Evolutionary conservation across 2,329 filamentous ascomycete genomes (phyloP), one percentile per base, ranked within the genome.

Genomic region (Fonsecaea pedrosoi): DNA sequence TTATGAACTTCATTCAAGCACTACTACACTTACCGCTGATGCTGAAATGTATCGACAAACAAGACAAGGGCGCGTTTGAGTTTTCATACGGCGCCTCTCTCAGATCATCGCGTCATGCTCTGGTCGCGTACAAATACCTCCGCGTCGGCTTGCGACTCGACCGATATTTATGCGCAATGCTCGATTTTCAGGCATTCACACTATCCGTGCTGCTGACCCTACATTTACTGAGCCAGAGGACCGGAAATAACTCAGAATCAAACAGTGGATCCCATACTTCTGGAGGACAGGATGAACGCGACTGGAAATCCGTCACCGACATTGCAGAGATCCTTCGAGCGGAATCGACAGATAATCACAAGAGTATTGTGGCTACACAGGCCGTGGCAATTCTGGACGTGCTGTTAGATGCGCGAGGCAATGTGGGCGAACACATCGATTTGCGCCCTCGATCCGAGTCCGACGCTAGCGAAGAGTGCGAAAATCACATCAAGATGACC

Each of bases 141-240:
- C 58, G 58, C 32, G 42, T 50, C 15, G 58, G 18, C 32, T 38
- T 61, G 25, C 42, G 32, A 34, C 40, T 61, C 13, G 58, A 61
- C 42, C 42, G 42, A n/a, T 61, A 61, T 21, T 45, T 61, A 30
- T 61, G 58, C 42, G 37, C 58, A 18, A 61, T 53, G 42, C 48
- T 61, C 6, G 58, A 61, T 53, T 53, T 61, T 37, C 58, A 61
- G 15, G 58, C 58, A 4, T 61, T 61, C 42, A 61, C 37, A 21
- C 54, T 61, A 42, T 35, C 58, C 4, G 58, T 54, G n/a, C 32
- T 61, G 42, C 48, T 61, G 15, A 25, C 37, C 5, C n/a, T 61
- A 21, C 58, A 61, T 21, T n/a, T 61, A 38, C 12, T 56, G 12
- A 34, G 34, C 7, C 40, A 45, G 40, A 60, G n/a, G 15, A 40